Evolutionary conservation across 2,329 filamentous ascomycete species (phyloP), one percentile per base, ranked within the genome.

Genomic region (Colletotrichum sp.): DNA sequence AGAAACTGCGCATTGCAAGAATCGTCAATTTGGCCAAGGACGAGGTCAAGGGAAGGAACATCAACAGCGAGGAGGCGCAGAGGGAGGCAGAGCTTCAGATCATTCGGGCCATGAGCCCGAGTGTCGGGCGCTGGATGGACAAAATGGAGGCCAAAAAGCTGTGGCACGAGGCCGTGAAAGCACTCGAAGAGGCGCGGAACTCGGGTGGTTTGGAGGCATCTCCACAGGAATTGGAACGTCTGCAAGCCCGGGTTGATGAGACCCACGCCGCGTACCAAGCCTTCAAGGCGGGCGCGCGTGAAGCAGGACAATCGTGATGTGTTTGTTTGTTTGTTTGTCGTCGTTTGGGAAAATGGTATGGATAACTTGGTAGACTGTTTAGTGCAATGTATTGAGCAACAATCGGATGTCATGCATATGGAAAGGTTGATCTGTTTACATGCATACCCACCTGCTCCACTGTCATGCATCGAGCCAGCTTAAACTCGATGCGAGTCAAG

Each of bases 371-470:
- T 44, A 44, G 4, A n/a, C 8, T n/a, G 18, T 10, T 44, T 44
- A 44, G 39, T n/a, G 16, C 5, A n/a, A 44, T 44, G 18, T 44
- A 10, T 1, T 6, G 8, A 16, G 13, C 1, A 1, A 16, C 0
- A 36, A 36, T 36, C 1, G 34, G 15, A 36, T 36, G 0, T n/a
- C 1, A 44, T 44, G 16, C 18, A 44, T n/a, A 2, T 44, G 6
- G 39, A 10, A 44, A 44, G 36, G 3, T 4, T 36, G 3, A 18
- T 3, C 7, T 39, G 36, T 18, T 39, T 39, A 39, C 36, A 39
- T 39, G 16, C 36, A 39, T 39, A 44, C 18, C 39, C 18, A 44
- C 39, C 39, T n/a, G 39, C 39, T n/a, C 39, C 39, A 44, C 39
- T 44, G 39, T 44, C 39, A n/a, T 44, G 39, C 39, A n/a, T 44